Percentiles rank a stretch among this genome's conserved stretches.
phyloP scores from a whole-genome alignment of 768 basidiomycete genomes.

The Suillus variegatus region DNA sequence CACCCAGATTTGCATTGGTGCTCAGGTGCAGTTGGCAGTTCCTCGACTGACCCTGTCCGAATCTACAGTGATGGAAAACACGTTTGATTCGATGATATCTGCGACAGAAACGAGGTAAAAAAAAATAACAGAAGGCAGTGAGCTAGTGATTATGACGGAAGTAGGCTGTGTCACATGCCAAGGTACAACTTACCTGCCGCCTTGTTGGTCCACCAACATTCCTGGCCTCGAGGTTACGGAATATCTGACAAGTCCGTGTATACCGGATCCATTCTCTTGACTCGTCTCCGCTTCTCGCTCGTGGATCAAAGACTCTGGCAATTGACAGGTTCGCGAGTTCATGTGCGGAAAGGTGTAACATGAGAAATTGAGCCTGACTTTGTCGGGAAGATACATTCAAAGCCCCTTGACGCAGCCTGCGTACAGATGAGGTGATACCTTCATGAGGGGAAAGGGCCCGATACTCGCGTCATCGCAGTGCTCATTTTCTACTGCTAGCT shows the following conservation, averaged over 20 bases:
- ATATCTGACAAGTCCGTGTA: constrained; percentile 94
- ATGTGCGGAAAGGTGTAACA: constrained; percentile 78
- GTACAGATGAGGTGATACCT: constrained; percentile 1
- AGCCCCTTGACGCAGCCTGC: constrained; percentile 22
- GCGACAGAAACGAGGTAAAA: background rate
- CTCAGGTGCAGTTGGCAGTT: constrained; percentile 84
- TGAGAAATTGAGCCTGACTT: constrained; percentile 68
- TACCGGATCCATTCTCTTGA: constrained; percentile 93
- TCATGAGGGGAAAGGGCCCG: background rate
- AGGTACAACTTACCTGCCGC: constrained; percentile 79
- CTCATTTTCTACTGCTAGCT: constrained; percentile 79
- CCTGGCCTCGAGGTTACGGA: constrained; percentile 76
- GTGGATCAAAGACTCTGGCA: constrained; percentile 35
- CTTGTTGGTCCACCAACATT: constrained; percentile 92
- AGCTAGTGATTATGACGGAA: background rate
- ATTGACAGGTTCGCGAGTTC: constrained; percentile 77
- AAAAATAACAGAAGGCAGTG: background rate
- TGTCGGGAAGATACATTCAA: constrained; percentile 51
- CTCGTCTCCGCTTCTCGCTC: constrained; percentile 96
- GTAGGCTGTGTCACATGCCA: constrained; percentile 24
- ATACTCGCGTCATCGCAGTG: constrained; percentile 29
- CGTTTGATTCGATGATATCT: background rate
- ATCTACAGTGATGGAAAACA: constrained; percentile 76
- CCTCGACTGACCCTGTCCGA: constrained; percentile 74
- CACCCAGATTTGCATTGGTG: constrained; percentile 93